Evolutionary conservation across 768 basidiomycete species (phyloP).

Genomic region (Podaxis sp.): DNA sequence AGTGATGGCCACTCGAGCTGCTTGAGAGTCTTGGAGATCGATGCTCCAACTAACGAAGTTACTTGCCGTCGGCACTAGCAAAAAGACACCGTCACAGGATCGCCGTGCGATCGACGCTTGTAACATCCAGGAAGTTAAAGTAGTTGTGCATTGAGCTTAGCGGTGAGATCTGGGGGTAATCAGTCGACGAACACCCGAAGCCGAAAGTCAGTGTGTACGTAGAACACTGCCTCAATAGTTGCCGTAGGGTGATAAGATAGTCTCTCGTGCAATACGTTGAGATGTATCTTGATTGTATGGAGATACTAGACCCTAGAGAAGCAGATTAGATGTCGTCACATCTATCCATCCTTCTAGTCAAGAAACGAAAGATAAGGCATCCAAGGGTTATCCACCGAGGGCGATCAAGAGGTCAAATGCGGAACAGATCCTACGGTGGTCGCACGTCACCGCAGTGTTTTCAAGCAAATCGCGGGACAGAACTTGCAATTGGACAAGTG

Average conservation of each 20-base stretch:
- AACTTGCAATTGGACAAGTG: neutral
- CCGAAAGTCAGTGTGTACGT: neutral
- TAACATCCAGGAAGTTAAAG: neutral
- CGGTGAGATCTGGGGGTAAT: neutral
- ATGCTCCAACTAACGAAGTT: neutral
- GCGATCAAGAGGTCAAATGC: neutral
- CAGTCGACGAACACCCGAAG: neutral
- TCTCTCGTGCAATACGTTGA: neutral
- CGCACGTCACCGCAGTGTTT: neutral
- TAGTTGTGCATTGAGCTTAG: neutral
- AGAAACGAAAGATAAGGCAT: neutral
- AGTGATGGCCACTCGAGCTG: neutral
- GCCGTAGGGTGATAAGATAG: neutral
- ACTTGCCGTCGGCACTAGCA: neutral
- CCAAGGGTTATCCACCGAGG: neutral
- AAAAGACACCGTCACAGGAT: neutral
- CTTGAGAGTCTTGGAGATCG: neutral
- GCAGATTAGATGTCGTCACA: constrained; percentile 7
- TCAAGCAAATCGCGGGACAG: constrained; percentile 1
- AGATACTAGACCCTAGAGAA: neutral
- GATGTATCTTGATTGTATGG: constrained; percentile 1
- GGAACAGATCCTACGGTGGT: neutral
- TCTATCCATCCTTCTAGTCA: neutral
- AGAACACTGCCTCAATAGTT: neutral
- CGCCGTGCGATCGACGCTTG: constrained; percentile 1